phyloP scores from a whole-genome alignment of 2,329 filamentous ascomycete genomes.

The Aspergillus awamori region DNA sequence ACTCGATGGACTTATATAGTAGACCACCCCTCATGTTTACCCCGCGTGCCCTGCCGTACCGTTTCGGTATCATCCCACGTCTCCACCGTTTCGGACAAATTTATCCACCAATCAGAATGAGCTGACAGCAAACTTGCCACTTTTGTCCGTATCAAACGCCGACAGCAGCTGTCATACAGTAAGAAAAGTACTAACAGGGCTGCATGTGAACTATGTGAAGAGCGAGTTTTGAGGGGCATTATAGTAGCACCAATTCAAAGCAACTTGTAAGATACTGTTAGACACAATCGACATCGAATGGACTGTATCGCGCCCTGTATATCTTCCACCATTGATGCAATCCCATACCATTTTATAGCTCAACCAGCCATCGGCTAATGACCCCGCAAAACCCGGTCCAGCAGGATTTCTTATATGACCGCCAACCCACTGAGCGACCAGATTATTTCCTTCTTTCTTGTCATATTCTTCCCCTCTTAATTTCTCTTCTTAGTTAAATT shows the following conservation, averaged over 20 bases:
- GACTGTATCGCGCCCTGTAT: not conserved
- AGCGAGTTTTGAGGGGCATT: not conserved
- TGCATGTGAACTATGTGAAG: not conserved
- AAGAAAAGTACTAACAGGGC: not conserved
- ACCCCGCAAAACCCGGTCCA: not conserved
- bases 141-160: constrained; percentile 5
- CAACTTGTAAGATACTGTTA: not conserved
- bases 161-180: not conserved
- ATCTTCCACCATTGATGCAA: constrained; percentile 2
- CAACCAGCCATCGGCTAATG: not conserved
- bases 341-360: not conserved
- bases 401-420: not conserved
- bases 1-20: constrained; percentile 1
- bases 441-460: not conserved
- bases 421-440: not conserved
- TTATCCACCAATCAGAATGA: constrained; percentile 3
- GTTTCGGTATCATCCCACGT: constrained; percentile 4
- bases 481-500: not conserved
- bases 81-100: constrained; percentile 1
- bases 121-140: not conserved
- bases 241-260: not conserved
- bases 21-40: constrained; percentile 10
- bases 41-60: constrained; percentile 6
- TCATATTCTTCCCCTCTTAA: not conserved
- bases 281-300: not conserved